Base-by-base conservation (phyloP, 106 monocot genomes). In the Vanilla planifolia region DNA sequence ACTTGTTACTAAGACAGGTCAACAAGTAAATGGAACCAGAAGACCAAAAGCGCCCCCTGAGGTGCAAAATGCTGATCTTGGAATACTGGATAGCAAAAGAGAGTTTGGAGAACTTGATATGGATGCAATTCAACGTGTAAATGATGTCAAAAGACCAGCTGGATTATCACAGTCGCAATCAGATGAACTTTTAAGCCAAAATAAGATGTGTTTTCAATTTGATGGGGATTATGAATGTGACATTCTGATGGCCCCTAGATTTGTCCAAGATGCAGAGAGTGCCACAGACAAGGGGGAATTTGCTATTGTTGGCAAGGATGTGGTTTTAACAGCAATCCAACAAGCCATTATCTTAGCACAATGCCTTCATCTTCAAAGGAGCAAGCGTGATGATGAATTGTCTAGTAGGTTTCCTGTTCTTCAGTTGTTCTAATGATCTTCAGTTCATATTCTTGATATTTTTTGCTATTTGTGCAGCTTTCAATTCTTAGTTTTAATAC, bases 371-470 rank as follows among this genome's bases (percentile, higher is more conserved):
- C 72, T 80, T 20, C 81, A 77, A 48, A 77, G 82, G 53, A 85
- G 73, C 41, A 77, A 79, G 64, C 87, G 84, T 59, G 79, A 85
- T 63, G 92, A 98, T 85, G 98, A 98, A 61, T 69, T 98, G 74
- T 92, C 92, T 39, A 76, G 96, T 91, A 82, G n/a, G 76, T 56
- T 51, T 15, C 21, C 40, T 16, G 62, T 8, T 59, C 33, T 7
- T 45, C 10, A 8, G 24, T 43, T 68, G 32, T 59, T 8, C 32
- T 14, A 24, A 10, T 33, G 6, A 37, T 17, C 5, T n/a, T 64
- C 10, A 27, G 40, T n/a, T 67, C 33, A 39, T 24, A 0, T 37
- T 47, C 6, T 28, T 43, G 27, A 7, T 32, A 43, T 24, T 26
- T 44, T 56, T 27, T 33, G 19, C 10, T n/a, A n/a, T n/a, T n/a